These are phyloP conservation scores for Prunus armeniaca DNA, from an alignment of 306 rosid species.

Conservation along the genomic window DNA sequence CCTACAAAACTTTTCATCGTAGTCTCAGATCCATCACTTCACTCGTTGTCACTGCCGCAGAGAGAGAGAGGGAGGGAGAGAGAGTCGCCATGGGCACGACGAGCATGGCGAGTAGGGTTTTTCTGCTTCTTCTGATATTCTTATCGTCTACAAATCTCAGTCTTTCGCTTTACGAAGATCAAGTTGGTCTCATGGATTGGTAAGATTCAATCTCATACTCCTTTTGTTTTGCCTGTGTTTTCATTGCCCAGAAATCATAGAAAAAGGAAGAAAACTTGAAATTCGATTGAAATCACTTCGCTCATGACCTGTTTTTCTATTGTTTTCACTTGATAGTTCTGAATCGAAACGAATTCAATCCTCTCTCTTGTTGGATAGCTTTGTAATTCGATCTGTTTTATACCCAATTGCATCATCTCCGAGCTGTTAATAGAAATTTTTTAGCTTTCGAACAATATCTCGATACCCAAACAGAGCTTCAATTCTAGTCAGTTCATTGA, in stretches of 20 bases:
- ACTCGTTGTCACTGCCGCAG: not conserved
- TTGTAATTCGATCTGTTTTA: not conserved
- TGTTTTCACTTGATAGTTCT: not conserved
- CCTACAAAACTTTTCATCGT: not conserved
- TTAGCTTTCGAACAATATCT: not conserved
- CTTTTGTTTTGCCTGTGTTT: not conserved
- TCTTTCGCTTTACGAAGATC: constrained; percentile 82
- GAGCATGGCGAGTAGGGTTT: constrained; percentile 73
- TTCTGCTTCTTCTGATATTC: constrained; percentile 34
- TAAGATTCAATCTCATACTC: constrained; percentile 33
- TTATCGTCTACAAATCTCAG: constrained; percentile 28
- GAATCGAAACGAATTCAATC: constrained; percentile 5
- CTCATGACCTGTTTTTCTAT: not conserved
- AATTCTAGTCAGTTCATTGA: not conserved
- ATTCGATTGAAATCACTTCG: not conserved
- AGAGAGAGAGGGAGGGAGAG: not conserved
- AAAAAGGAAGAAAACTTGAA: not conserved
- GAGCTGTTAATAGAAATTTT: not conserved
- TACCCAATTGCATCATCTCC: not conserved
- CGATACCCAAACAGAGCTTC: not conserved
- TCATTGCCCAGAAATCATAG: not conserved
- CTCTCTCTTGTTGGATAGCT: not conserved
- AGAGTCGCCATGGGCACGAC: constrained; percentile 59
- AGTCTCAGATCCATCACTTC: constrained; percentile 7
- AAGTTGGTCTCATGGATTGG: constrained; percentile 97